Percentiles rank a stretch among this genome's conserved stretches.
phyloP scores from a whole-genome alignment of 2,329 filamentous ascomycete genomes.

The Diaporthe aspalathi region DNA sequence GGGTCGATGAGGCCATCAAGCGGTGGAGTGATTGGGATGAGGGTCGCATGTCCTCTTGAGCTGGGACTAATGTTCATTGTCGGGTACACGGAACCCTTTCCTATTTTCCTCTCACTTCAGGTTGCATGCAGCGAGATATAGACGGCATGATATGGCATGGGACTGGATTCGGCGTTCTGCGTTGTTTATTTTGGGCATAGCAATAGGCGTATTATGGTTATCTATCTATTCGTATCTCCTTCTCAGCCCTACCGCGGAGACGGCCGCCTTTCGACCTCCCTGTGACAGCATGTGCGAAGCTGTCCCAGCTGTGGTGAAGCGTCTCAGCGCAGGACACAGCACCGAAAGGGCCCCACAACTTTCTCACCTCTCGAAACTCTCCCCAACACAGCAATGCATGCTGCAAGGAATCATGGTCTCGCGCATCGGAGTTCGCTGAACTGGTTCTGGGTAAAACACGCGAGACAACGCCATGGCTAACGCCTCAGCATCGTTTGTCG shows the following conservation, averaged over 20 bases:
- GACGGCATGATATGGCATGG: slow-evolving; percentile 6
- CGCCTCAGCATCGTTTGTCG: neutral
- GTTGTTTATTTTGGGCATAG: slow-evolving; percentile 15
- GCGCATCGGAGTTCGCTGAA: neutral
- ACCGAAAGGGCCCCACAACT: too few relatives aligned
- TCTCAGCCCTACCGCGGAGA: neutral
- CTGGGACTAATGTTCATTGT: neutral
- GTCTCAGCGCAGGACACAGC: neutral
- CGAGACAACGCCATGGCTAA: neutral
- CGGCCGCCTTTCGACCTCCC: too few relatives aligned
- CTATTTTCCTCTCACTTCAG: neutral
- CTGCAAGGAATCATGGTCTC: too few relatives aligned
- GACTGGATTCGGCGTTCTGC: slow-evolving; percentile 8
- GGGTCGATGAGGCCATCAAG: slow-evolving; percentile 75
- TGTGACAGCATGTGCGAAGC: too few relatives aligned
- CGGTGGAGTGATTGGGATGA: slow-evolving; percentile 91
- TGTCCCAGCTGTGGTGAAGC: too few relatives aligned
- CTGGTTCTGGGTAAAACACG: too few relatives aligned
- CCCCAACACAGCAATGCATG: too few relatives aligned
- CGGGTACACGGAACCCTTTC: neutral
- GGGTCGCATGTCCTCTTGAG: slow-evolving; percentile 40
- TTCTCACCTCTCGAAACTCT: neutral
- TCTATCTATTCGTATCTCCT: neutral
- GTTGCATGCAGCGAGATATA: slow-evolving; percentile 12
- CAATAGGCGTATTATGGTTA: slow-evolving; percentile 20